Evolutionary conservation across 2,329 filamentous ascomycete species (phyloP).

Genomic region (Sphaerulina populicola): DNA sequence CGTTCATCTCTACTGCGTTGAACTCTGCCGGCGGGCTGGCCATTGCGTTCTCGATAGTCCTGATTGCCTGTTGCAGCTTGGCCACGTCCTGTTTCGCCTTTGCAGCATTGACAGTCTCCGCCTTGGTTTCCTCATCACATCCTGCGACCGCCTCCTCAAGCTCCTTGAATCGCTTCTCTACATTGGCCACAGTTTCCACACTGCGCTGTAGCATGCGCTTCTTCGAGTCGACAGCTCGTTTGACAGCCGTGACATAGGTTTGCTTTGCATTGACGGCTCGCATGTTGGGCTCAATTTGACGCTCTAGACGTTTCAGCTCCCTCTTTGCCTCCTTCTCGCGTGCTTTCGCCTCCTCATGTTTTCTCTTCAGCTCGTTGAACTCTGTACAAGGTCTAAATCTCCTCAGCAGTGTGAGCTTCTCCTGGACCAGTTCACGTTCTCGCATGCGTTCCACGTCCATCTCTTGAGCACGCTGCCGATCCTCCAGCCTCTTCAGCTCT

Average conservation of each 20-base stretch:
- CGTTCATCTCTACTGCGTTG: slow-evolving; percentile 62
- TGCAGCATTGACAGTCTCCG: slow-evolving; percentile 38
- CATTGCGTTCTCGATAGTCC: slow-evolving; percentile 53
- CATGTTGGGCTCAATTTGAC: slow-evolving; percentile 58
- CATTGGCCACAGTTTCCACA: slow-evolving; percentile 44
- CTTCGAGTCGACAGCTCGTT: slow-evolving; percentile 49
- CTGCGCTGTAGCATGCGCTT: slow-evolving; percentile 47
- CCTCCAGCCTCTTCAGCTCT: slow-evolving; percentile 58
- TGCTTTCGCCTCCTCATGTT: slow-evolving; percentile 47
- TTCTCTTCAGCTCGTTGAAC: slow-evolving; percentile 50
- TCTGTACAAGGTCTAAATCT: slow-evolving; percentile 57
- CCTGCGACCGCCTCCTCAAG: slow-evolving; percentile 34
- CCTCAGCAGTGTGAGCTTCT: slow-evolving; percentile 57
- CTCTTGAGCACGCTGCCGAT: slow-evolving; percentile 64
- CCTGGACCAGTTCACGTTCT: slow-evolving; percentile 62
- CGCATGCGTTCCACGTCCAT: slow-evolving; percentile 75
- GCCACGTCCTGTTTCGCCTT: slow-evolving; percentile 28
- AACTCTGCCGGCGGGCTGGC: slow-evolving; percentile 59
- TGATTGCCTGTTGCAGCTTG: slow-evolving; percentile 45
- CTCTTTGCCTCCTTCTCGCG: slow-evolving; percentile 47
- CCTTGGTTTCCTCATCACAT: slow-evolving; percentile 33
- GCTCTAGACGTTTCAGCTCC: slow-evolving; percentile 54
- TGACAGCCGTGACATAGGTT: slow-evolving; percentile 53
- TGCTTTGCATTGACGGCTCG: slow-evolving; percentile 62
- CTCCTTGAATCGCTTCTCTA: slow-evolving; percentile 31